These are phyloP conservation scores for Beauveria scarabaeidicola DNA, from an alignment of 2,329 filamentous ascomycete species.

Conservation along the genomic window DNA sequence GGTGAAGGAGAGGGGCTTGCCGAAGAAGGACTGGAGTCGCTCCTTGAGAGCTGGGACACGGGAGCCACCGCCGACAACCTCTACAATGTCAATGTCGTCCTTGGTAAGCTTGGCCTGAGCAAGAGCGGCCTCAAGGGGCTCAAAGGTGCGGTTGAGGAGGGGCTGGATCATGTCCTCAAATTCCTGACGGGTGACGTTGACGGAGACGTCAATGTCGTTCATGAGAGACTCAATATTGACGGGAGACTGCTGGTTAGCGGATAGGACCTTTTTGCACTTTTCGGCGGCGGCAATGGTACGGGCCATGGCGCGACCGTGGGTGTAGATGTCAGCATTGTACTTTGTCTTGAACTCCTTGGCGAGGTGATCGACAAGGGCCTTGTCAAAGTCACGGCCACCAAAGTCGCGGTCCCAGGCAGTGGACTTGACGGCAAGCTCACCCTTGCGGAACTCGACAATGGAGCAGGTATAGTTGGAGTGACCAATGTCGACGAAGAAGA, in stretches of 20 bases:
- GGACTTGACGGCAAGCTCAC: constrained; percentile 86
- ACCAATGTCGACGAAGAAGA: constrained; percentile 89
- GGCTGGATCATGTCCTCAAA: constrained; percentile 86
- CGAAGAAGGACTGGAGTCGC: constrained; percentile 81
- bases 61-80: constrained; percentile 90
- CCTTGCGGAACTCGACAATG: constrained; percentile 94
- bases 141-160: constrained; percentile 62
- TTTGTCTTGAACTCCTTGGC: constrained; percentile 94
- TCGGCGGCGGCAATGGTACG: constrained; percentile 84
- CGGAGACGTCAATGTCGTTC: constrained; percentile 89
- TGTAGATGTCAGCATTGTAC: constrained; percentile 92
- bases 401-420: constrained; percentile 94
- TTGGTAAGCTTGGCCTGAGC: constrained; percentile 84
- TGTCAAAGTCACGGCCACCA: constrained; percentile 94
- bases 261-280: constrained; percentile 97
- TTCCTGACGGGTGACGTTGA: constrained; percentile 88
- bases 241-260: constrained; percentile 85
- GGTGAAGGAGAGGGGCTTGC: constrained; percentile 88
- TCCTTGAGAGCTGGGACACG: constrained; percentile 92
- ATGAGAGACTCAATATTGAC: constrained; percentile 97
- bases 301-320: constrained; percentile 80
- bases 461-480: constrained; percentile 94
- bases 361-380: constrained; percentile 89
- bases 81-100: constrained; percentile 88
- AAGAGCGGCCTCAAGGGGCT: constrained; percentile 81